phyloP scores from a whole-genome alignment of 148 eudicot species.

The Limonium bicolor region DNA sequence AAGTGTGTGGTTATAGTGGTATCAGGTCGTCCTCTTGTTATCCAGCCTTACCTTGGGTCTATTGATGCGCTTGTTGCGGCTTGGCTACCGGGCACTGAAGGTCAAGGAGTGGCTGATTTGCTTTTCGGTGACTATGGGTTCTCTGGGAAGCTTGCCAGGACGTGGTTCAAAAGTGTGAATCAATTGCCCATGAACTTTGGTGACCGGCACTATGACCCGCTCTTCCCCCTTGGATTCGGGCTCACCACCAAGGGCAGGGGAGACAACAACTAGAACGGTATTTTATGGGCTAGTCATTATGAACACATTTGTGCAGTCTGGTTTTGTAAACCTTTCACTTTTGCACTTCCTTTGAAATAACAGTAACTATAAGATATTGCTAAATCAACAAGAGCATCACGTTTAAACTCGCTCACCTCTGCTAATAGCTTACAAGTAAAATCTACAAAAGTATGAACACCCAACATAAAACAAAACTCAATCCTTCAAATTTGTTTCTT shows the following conservation, averaged over 20 bases:
- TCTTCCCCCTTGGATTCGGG: constrained; percentile 46
- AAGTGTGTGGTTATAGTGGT: constrained; percentile 32
- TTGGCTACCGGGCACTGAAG: constrained; percentile 47
- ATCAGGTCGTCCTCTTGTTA: constrained; percentile 37
- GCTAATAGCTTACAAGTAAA: no score
- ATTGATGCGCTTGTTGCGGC: constrained; percentile 46
- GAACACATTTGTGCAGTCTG: no score
- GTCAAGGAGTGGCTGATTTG: constrained; percentile 48
- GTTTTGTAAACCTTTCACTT: no score
- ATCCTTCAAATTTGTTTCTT: no score
- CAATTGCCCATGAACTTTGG: constrained; percentile 51
- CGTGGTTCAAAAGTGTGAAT: constrained; percentile 41
- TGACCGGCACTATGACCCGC: constrained; percentile 39
- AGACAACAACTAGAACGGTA: no score
- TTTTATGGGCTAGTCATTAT: no score
- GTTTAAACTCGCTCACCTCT: no score
- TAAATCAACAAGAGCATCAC: no score
- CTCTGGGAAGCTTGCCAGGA: constrained; percentile 36
- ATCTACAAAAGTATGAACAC: no score
- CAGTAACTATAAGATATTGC: no score
- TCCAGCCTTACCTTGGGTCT: constrained; percentile 23
- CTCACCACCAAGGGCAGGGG: constrained; percentile 19
- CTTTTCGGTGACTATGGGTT: constrained; percentile 43
- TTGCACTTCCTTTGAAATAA: no score
- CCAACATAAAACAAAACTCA: no score